Base-by-base conservation (phyloP, 2,329 filamentous ascomycete genomes). In the Neonectria punicea region DNA sequence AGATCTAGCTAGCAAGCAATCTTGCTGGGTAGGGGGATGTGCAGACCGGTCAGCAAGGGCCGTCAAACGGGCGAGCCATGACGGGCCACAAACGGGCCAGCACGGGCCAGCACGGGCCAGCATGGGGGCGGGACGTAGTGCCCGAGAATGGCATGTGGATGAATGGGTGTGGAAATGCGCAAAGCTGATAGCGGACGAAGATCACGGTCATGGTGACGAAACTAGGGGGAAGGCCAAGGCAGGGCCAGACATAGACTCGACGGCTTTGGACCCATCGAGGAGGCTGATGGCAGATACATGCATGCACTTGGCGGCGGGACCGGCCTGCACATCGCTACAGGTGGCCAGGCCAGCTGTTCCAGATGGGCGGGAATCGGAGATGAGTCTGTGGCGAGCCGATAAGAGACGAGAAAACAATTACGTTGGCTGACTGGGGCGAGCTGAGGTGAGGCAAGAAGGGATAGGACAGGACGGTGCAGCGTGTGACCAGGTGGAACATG, bases 1-100 rank as follows among this genome's bases (percentile, higher is more conserved):
- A 39, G 61, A 67, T 68, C 59, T 53, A 54, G 53, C n/a, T 36
- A 41, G 63, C 59, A 60, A 66, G 59, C 66, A 58, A 10, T 63
- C 4, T 54, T 65, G 50, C 60, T 60, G 55, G 49, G 61, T 55
- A 50, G 39, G 32, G 58, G 50, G 57, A 56, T 47, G 46, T 51
- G 36, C 43, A 16, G 10, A 61, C 44, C 39, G 53, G 47, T 62
- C 32, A 53, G 39, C 20, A 49, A 43, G 25, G 61, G 50, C 41
- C 25, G 41, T 7, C 25, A 50, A 50, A 50, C 28, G 47, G 7
- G 25, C 10, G 30, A n/a, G 11, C 49, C 16, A 32, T 25, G 14
- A 11, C 25, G 14, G 25, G 46, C 25, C 39, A n/a, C 16, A 9
- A 9, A n/a, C 25, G 25, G 46, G 46, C 14, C 46, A 14, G 14